phyloP scores from a whole-genome alignment of 305 asterid genomes.

The Fraxinus dipetala region DNA sequence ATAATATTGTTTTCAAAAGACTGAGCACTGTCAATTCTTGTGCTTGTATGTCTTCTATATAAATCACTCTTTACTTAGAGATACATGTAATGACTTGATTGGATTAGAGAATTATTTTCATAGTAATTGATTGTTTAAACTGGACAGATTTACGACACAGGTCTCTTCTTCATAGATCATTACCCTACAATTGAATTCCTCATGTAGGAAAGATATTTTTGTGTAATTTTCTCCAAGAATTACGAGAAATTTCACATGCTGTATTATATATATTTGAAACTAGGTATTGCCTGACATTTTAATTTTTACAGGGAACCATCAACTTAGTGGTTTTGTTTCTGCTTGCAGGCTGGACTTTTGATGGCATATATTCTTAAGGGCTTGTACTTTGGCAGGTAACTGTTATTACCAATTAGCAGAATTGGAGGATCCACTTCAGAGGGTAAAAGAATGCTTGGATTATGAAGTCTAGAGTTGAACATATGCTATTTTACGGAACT shows the following conservation, averaged over 20 bases:
- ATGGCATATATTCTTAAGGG: slow-evolving; percentile 71
- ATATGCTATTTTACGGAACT: slow-evolving; percentile 5
- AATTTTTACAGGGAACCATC: not conserved
- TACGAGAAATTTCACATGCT: not conserved
- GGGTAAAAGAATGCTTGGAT: slow-evolving; percentile 2
- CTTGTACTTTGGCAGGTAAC: slow-evolving; percentile 73
- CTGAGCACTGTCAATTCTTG: not conserved
- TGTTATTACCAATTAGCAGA: slow-evolving; percentile 6
- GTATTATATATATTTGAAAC: not conserved
- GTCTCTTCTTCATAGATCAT: not conserved
- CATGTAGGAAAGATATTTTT: not conserved
- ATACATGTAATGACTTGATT: not conserved
- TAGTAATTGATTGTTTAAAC: not conserved
- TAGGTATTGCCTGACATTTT: not conserved
- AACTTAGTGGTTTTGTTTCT: slow-evolving; percentile 21
- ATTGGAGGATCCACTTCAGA: not conserved
- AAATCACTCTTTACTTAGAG: not conserved
- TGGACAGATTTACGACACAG: not conserved
- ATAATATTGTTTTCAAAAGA: not conserved
- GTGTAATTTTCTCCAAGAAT: not conserved
- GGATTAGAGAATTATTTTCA: not conserved
- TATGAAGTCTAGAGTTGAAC: slow-evolving; percentile 13
- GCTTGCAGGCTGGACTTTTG: slow-evolving; percentile 78
- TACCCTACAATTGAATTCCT: not conserved
- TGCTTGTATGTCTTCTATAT: not conserved